Evolutionary conservation across 306 rosid genomes (phyloP), one percentile per base, ranked within the genome.

Genomic region (Trichosanthes cucumerina): DNA sequence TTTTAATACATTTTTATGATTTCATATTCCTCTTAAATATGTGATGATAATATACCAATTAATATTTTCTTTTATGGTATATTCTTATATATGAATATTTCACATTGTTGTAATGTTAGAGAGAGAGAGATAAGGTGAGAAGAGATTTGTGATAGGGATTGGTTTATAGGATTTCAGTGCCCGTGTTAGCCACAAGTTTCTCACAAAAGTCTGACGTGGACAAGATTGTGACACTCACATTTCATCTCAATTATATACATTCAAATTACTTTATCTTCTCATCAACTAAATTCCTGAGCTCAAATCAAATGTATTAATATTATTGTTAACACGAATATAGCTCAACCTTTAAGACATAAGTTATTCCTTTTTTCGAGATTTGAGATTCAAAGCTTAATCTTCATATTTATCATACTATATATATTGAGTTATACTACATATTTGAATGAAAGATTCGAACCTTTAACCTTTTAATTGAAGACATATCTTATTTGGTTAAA

Each of bases 161-260:
- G 56, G 19, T 43, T 70, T 13, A 44, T 70, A 21, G 38, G 76
- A 70, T 70, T 70, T 70, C 56, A 43, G 10, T 3, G 54, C 3
- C 11, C 23, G 21, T 70, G 76, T 70, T 44, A 23, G 76, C 76
- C 76, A 70, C 76, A 70, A 43, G 12, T 70, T 44, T 70, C 76
- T 21, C 5, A 36, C 7, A 41, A 70, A 70, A 43, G 3, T 43
- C 56, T 0, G 21, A 66, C 28, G 76, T 70, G 76, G 76, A 70
- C 38, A 12, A 43, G 11, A 70, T 3, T 21, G 7, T 70, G 12
- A 3, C 76, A 43, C 56, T 70, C 76, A 44, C 36, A 0, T 4
- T 70, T 70, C n/a, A 70, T 44, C 56, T 69, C 14, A n/a, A n/a
- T 21, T 21, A 3, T 1, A 33, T 23, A 57, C 18, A 59, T 59